Evolutionary conservation across 768 basidiomycete genomes (phyloP), one percentile per base, ranked within the genome.

Genomic region (Boletellus ananas): DNA sequence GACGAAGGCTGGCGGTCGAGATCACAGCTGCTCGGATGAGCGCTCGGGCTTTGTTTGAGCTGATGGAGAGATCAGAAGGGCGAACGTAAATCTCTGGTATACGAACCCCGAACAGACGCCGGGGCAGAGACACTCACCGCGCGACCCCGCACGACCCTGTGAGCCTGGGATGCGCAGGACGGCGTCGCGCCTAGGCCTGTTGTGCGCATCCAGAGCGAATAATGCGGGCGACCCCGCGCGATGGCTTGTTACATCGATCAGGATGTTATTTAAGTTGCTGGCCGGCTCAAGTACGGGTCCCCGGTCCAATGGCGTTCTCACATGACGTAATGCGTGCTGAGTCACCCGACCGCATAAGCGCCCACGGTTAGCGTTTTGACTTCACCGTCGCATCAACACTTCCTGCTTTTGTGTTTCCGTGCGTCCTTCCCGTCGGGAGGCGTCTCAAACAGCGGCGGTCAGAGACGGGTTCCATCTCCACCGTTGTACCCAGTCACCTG

Each of bases 41-140:
- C 31, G 18, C 37, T 37, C 31, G 10, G 7, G 11, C 9, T 14
- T 25, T 47, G 21, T 20, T 18, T 50, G 10, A 11, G 43, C 34
- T 51, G 49, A 34, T 43, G 34, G 36, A 40, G 41, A 39, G 18
- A 13, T 52, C 40, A 33, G 29, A 47, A 29, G 27, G 11, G 31
- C 21, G 6, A 6, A 34, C 4, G 13, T n/a, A 38, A 45, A 23
- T 48, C 58, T 34, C 29, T 20, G 38, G 34, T 49, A 49, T 31
- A 43, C 42, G 40, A n/a, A 7, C 6, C 13, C 17, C 13, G 13
- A 25, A 52, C 20, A 12, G 6, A 21, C 13, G n/a, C 18, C 13
- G 17, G 34, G 35, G 17, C 11, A 40, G 17, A 47, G 3, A 33
- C 33, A 54, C 61, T 52, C 42, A 64, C 62, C n/a, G 9, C 17